phyloP scores from a whole-genome alignment of 768 basidiomycete species.

The Sarcodon sp. region DNA sequence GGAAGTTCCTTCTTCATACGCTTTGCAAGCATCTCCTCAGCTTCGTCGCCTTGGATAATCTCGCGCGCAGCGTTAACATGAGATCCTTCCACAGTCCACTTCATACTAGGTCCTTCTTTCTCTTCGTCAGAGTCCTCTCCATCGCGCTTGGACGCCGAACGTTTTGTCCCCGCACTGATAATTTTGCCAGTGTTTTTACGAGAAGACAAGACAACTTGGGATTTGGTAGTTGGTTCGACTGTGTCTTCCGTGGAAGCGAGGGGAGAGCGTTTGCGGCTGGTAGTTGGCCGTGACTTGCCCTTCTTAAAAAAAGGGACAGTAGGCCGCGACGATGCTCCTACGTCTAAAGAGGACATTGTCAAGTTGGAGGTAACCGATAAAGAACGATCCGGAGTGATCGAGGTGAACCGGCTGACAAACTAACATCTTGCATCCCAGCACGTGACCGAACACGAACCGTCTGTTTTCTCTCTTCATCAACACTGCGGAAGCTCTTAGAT shows the following conservation, averaged over 20 bases:
- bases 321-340: conserved; percentile 16
- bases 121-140: conserved; percentile 38
- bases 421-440: too few relatives aligned
- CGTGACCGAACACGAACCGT: too few relatives aligned
- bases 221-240: conserved; percentile 31
- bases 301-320: conserved; percentile 87
- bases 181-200: conserved; percentile 59
- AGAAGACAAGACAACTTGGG: conserved; percentile 67
- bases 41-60: conserved; percentile 74
- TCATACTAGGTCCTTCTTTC: conserved; percentile 46
- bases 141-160: conserved; percentile 36
- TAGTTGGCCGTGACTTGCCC: conserved; percentile 66
- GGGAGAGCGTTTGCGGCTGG: conserved; percentile 57
- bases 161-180: conserved; percentile 67
- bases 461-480: too few relatives aligned
- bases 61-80: conserved; percentile 63
- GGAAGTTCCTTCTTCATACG: conserved; percentile 42
- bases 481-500: too few relatives aligned
- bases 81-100: conserved; percentile 67
- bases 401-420: too few relatives aligned
- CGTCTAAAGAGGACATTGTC: too few relatives aligned
- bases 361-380: too few relatives aligned
- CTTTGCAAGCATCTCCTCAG: conserved; percentile 65
- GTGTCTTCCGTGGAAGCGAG: conserved; percentile 16
- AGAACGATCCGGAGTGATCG: too few relatives aligned